Conservation (phyloP, 768 basidiomycete genomes). For the Lactarius sanguifluus region DNA sequence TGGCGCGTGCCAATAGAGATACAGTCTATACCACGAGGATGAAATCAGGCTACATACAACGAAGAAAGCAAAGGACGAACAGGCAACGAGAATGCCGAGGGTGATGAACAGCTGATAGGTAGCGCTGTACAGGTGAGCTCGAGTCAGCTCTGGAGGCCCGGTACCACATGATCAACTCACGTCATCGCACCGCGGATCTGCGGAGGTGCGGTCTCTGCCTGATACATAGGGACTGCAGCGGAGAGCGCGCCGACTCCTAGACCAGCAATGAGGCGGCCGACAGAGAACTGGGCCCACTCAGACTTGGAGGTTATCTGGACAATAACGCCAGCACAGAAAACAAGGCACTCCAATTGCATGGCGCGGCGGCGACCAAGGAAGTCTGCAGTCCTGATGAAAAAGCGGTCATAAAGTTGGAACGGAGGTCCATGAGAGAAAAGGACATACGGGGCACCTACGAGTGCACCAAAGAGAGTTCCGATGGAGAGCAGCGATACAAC, state of each 20-base stretch:
- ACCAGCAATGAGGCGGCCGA: conserved; percentile 66
- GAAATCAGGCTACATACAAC: not conserved
- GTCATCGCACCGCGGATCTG: conserved; percentile 71
- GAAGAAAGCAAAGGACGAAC: conserved; percentile 36
- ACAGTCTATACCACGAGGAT: conserved; percentile 42
- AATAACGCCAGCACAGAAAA: conserved; percentile 62
- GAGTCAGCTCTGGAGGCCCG: conserved; percentile 32
- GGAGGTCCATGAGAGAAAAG: conserved; percentile 2
- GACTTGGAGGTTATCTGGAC: conserved; percentile 52
- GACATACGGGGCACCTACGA: conserved; percentile 60
- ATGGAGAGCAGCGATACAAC: conserved; percentile 72
- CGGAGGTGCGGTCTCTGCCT: conserved; percentile 63
- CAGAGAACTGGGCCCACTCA: conserved; percentile 65
- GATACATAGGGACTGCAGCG: conserved; percentile 63
- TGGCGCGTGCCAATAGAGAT: conserved; percentile 67
- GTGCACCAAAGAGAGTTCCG: conserved; percentile 63
- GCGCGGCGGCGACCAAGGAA: conserved; percentile 63
- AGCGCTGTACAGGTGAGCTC: conserved; percentile 33
- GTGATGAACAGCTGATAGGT: conserved; percentile 68
- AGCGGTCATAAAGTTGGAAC: conserved; percentile 5
- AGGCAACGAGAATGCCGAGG: conserved; percentile 66
- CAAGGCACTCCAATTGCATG: conserved; percentile 57
- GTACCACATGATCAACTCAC: not conserved
- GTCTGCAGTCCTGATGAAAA: conserved; percentile 52
- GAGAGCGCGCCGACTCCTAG: conserved; percentile 67